Conservation (phyloP, 768 basidiomycete genomes). For the Trametes gibbosa region DNA sequence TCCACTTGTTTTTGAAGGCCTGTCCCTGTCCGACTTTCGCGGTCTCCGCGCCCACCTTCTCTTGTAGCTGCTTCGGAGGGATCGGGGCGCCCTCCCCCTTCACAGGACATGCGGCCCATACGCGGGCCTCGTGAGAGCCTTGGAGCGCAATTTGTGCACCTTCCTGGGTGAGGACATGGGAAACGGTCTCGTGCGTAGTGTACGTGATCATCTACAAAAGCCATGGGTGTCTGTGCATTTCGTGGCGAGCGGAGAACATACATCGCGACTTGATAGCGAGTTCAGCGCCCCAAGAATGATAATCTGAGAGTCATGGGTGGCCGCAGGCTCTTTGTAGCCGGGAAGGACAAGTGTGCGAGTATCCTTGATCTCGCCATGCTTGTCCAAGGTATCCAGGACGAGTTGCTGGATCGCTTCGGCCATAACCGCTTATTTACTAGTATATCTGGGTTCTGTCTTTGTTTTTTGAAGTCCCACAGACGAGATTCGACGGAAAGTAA, state of each 20-base stretch:
- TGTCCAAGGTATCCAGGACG: slow-evolving; percentile 69
- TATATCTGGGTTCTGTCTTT: background rate
- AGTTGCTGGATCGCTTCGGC: slow-evolving; percentile 79
- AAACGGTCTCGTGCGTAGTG: slow-evolving; percentile 70
- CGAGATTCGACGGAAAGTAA: background rate
- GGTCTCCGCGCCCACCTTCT: slow-evolving; percentile 77
- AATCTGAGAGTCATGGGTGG: slow-evolving; percentile 76
- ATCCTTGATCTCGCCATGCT: slow-evolving; percentile 55
- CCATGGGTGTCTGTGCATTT: background rate
- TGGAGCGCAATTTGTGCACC: slow-evolving; percentile 72
- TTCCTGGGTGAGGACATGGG: slow-evolving; percentile 78
- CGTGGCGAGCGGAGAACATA: slow-evolving; percentile 34
- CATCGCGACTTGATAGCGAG: slow-evolving; percentile 84
- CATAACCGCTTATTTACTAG: slow-evolving; percentile 38
- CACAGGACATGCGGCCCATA: slow-evolving; percentile 80
- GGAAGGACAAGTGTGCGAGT: slow-evolving; percentile 68
- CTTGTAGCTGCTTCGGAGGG: slow-evolving; percentile 65
- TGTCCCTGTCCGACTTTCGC: slow-evolving; percentile 93
- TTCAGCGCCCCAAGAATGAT: slow-evolving; percentile 88
- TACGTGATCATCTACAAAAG: slow-evolving; percentile 74
- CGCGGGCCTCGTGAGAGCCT: slow-evolving; percentile 94
- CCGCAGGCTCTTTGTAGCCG: slow-evolving; percentile 53
- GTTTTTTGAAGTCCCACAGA: background rate
- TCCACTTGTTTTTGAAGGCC: slow-evolving; percentile 98
- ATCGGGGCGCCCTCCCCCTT: slow-evolving; percentile 71